These are phyloP conservation scores for Litsea cubeba DNA, from an alignment of 164 flowering plant genomes.

Conservation along the genomic window DNA sequence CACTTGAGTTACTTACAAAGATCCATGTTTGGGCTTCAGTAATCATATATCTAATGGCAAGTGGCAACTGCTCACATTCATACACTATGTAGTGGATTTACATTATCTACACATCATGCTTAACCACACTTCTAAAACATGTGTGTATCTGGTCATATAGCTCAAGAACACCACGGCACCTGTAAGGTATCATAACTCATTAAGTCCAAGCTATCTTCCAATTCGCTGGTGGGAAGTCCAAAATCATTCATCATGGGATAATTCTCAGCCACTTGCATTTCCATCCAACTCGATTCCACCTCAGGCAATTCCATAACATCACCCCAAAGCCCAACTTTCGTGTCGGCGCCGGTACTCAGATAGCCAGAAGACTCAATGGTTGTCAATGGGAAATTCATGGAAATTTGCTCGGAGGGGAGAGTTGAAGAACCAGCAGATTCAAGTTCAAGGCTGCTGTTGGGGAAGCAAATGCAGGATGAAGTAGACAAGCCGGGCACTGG, in stretches of 20 bases:
- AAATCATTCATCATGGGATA: neutral
- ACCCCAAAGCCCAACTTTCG: neutral
- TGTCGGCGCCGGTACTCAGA: neutral
- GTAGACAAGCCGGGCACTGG: neutral
- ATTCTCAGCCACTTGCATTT: neutral
- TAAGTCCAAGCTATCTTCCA: neutral
- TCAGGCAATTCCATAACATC: conserved; percentile 1
- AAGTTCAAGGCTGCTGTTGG: neutral
- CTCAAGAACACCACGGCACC: neutral
- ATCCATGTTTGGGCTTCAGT: too few species aligned
- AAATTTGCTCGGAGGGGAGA: neutral
- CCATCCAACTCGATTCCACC: conserved; percentile 2
- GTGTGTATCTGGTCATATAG: neutral
- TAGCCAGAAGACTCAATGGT: neutral
- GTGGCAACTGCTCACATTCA: too few species aligned
- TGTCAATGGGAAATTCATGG: neutral
- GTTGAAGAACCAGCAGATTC: neutral
- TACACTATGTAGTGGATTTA: too few species aligned
- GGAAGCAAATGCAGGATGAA: neutral
- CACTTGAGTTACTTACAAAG: too few species aligned
- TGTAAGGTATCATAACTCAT: neutral
- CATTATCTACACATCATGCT: too few species aligned
- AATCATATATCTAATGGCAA: too few species aligned
- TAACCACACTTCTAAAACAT: neutral
- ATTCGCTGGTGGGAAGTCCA: neutral